Evolutionary conservation across 2,329 filamentous ascomycete species (phyloP).

Genomic region (Stagonosporopsis chrysanthemi): DNA sequence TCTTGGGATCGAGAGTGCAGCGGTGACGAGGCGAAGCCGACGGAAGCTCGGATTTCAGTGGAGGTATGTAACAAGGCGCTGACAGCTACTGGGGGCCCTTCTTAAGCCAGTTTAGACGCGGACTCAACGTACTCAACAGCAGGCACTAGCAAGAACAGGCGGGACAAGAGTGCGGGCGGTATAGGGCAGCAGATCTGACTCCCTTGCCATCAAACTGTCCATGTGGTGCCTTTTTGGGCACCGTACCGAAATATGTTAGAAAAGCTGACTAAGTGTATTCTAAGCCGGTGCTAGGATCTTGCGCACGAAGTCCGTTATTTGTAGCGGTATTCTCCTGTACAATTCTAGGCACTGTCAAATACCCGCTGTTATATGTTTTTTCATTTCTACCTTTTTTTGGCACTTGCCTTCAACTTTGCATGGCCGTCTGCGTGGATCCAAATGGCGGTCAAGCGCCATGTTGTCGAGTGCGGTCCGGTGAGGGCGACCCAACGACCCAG

Average conservation of each 20-base stretch:
- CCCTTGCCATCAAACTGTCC: too few species aligned
- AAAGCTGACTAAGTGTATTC: not conserved
- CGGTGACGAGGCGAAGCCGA: too few species aligned
- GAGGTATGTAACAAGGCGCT: too few species aligned
- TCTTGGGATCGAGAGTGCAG: too few species aligned
- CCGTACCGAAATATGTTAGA: not conserved
- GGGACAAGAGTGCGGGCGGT: too few species aligned
- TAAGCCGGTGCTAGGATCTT: not conserved
- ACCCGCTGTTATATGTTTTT: not conserved
- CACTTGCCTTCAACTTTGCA: not conserved
- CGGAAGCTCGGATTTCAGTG: too few species aligned
- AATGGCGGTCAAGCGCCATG: slow-evolving; percentile 12
- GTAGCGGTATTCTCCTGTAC: not conserved
- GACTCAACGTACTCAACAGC: too few species aligned
- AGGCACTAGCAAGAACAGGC: too few species aligned
- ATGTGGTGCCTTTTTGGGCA: not conserved
- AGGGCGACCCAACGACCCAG: slow-evolving; percentile 1
- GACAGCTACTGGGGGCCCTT: too few species aligned
- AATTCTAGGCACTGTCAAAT: not conserved
- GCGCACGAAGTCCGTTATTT: not conserved
- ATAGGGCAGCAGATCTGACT: too few species aligned
- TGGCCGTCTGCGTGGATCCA: not conserved
- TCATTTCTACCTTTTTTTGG: not conserved
- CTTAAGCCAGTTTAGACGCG: too few species aligned
- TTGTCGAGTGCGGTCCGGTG: slow-evolving; percentile 12